Evolutionary conservation across 495 filamentous ascomycete genomes (phyloP), one percentile per base, ranked within the genome.

Genomic region (Cenococcum geophilum): DNA sequence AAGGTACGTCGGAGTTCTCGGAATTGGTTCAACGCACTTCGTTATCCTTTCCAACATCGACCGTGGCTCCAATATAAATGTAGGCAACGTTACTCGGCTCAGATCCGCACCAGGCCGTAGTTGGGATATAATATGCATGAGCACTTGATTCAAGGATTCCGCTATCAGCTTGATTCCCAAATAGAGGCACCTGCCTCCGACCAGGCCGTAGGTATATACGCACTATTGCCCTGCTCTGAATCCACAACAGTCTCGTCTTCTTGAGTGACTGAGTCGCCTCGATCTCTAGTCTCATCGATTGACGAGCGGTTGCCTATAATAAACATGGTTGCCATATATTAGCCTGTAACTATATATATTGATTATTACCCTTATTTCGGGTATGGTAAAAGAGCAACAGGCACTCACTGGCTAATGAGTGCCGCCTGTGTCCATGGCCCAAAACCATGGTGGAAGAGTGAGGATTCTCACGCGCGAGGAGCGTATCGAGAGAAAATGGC

Each of bases 1-100:
- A 25, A 14, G 4, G 23, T 36, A 4, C 43, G 12, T 22, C 5
- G 45, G 21, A 55, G 5, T 12, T 23, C 27, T 23, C 42, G 54
- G 27, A 51, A 40, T 48, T 22, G 4, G 66, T n/a, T 55, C 59
- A 42, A 67, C 67, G 10, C 58, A 96, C 92, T 98, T 99, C 68
- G 93, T 99, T 67, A 99, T 99, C 36, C 93, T 82, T 76, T 99
- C 93, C 69, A 99, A 75, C 93, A 99, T 99, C 63, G 91, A 96
- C 69, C 89, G 85, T 4, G 93, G 93, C 73, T 99, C 93, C 53
- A 99, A 80, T 67, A 99, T 99, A 75, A 99, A 99, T 36, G 93
- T 99, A 27, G 93, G 93, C 61, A 99, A 77, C 32, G 91, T 91
- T 57, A 99, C 92, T 66, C 92, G 84, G 75, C 89, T 95, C 61